Conservation (phyloP, 129 eudicot genomes). For the Arctium minus region DNA sequence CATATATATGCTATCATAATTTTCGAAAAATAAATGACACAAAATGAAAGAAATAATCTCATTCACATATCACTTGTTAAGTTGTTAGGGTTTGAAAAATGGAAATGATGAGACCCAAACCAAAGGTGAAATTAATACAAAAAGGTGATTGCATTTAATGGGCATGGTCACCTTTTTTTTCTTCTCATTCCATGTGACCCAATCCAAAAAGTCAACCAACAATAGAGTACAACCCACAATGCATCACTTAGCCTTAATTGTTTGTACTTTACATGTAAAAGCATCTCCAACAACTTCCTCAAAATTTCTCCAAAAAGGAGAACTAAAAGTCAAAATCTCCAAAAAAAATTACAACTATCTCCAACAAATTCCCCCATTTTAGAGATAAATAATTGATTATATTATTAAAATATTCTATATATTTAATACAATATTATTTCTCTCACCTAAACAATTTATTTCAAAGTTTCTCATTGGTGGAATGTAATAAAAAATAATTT, state of each 20-base stretch:
- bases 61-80: not conserved
- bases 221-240: not conserved
- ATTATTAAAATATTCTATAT: no score
- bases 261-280: not conserved
- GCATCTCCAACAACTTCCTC: no score
- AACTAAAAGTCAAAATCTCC: no score
- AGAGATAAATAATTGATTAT: no score
- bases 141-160: not conserved
- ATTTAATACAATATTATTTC: no score
- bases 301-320: no score
- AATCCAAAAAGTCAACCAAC: not conserved
- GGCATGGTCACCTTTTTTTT: not conserved
- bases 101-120: not conserved
- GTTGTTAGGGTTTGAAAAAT: not conserved
- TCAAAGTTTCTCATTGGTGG: no score
- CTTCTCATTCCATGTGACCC: not conserved
- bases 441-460: no score
- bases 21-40: not conserved
- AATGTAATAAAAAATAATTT: no score
- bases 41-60: not conserved
- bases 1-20: no score
- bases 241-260: not conserved
- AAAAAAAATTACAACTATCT: no score
- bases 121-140: not conserved
- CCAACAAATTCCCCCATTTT: no score